Conservation (phyloP, 441 rosid genomes). For the Pelargonium myrrhifolium region DNA sequence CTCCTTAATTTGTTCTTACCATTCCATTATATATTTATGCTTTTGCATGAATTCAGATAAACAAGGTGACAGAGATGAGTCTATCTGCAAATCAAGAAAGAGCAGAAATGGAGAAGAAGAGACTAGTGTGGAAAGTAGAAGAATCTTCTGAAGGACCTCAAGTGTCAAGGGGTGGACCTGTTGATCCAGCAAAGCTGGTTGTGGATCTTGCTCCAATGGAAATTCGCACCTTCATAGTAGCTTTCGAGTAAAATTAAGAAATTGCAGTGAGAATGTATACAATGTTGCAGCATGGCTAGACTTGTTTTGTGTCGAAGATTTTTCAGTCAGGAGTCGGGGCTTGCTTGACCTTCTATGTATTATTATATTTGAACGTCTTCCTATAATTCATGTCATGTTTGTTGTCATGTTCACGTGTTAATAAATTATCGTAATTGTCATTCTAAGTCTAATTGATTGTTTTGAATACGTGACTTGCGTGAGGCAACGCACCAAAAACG, state of each 20-base stretch:
- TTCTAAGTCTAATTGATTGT: too few relatives aligned
- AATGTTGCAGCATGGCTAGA: neutral
- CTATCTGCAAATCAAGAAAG: slow-evolving; percentile 42
- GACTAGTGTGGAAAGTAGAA: slow-evolving; percentile 35
- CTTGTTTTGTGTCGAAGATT: neutral
- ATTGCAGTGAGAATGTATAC: neutral
- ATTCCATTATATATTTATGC: neutral
- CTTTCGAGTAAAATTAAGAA: slow-evolving; percentile 8
- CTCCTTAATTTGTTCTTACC: neutral
- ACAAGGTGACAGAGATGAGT: slow-evolving; percentile 25
- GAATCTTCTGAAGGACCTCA: slow-evolving; percentile 21
- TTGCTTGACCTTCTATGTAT: neutral
- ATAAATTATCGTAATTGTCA: too few relatives aligned
- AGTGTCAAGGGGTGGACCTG: slow-evolving; percentile 30
- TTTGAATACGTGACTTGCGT: too few relatives aligned
- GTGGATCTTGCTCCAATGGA: slow-evolving; percentile 47
- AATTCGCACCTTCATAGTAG: slow-evolving; percentile 34
- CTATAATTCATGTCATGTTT: too few relatives aligned
- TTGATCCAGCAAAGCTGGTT: slow-evolving; percentile 26
- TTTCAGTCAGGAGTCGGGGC: neutral
- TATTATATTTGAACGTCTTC: too few relatives aligned
- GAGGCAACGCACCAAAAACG: too few relatives aligned
- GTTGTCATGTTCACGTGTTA: too few relatives aligned
- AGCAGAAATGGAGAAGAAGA: slow-evolving; percentile 37
- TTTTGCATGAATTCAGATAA: slow-evolving; percentile 26